Percentiles rank a stretch among this genome's conserved stretches.
Evolutionary conservation across 1,139 yeast species (phyloP).

Genomic region (Spathaspora sp.): DNA sequence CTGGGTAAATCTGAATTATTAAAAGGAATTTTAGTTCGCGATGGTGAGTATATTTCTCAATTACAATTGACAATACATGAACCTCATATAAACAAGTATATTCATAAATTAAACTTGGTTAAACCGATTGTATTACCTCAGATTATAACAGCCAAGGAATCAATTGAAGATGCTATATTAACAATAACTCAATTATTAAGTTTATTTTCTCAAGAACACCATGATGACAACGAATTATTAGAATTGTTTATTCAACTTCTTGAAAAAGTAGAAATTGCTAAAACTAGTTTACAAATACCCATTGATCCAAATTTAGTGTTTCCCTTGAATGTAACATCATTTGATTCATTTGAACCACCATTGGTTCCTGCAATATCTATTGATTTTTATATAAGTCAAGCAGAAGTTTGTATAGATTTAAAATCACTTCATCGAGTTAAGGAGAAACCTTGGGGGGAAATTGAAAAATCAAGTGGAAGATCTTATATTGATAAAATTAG

Average conservation of each 20-base stretch:
- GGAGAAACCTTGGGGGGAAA: conserved; percentile 45
- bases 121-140: conserved; percentile 36
- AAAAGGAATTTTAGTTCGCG: conserved; percentile 43
- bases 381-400: conserved; percentile 45
- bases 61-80: conserved; percentile 29
- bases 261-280: conserved; percentile 32
- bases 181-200: conserved; percentile 21
- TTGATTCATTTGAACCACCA: conserved; percentile 32
- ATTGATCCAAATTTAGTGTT: conserved; percentile 43
- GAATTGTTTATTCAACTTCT: conserved; percentile 27
- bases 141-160: conserved; percentile 29
- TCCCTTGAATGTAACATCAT: conserved; percentile 33
- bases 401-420: conserved; percentile 45
- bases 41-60: conserved; percentile 39
- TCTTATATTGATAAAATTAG: conserved; percentile 43
- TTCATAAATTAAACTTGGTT: conserved; percentile 25
- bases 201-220: conserved; percentile 3
- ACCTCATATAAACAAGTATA: conserved; percentile 30
- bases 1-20: conserved; percentile 38
- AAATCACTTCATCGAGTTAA: conserved; percentile 37
- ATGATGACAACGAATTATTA: conserved; percentile 18
- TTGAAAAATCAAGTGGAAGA: conserved; percentile 30
- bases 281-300: conserved; percentile 40
- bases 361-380: conserved; percentile 32
- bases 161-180: conserved; percentile 32